Evolutionary conservation across 2,329 filamentous ascomycete species (phyloP).

Genomic region (Myriosclerotinia curreyana): DNA sequence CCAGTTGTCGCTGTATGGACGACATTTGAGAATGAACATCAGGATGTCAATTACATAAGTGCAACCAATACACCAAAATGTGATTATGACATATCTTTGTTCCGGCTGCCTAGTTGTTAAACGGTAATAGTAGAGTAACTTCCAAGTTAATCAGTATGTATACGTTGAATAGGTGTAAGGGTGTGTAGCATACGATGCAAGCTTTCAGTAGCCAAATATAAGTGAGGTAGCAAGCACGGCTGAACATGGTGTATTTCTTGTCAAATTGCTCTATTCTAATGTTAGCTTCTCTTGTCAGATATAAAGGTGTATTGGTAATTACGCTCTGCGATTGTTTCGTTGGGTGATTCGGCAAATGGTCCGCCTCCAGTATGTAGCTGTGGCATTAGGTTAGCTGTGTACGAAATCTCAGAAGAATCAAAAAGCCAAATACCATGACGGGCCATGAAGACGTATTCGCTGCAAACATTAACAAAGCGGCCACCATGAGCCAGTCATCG

Average conservation of each 20-base stretch:
- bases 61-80: neutral
- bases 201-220: constrained; percentile 34
- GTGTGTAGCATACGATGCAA: constrained; percentile 28
- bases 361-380: neutral
- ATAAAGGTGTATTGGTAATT: neutral
- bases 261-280: constrained; percentile 26
- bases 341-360: no score
- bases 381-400: neutral
- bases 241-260: constrained; percentile 27
- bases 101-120: constrained; percentile 25
- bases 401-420: neutral
- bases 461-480: neutral
- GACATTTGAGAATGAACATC: neutral
- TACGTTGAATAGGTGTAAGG: neutral
- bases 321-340: neutral
- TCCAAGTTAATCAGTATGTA: neutral
- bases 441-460: neutral
- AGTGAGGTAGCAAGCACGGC: constrained; percentile 26
- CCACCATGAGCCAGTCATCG: constrained; percentile 20
- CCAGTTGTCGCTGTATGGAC: constrained; percentile 6
- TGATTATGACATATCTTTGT: constrained; percentile 4
- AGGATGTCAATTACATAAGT: constrained; percentile 1
- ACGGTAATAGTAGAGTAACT: constrained; percentile 32
- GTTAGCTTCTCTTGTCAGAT: neutral
- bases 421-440: neutral